Percentiles rank a stretch among this genome's conserved stretches.
Conservation (phyloP, 1,284 basidiomycete genomes). For the Ustilago nuda region DNA sequence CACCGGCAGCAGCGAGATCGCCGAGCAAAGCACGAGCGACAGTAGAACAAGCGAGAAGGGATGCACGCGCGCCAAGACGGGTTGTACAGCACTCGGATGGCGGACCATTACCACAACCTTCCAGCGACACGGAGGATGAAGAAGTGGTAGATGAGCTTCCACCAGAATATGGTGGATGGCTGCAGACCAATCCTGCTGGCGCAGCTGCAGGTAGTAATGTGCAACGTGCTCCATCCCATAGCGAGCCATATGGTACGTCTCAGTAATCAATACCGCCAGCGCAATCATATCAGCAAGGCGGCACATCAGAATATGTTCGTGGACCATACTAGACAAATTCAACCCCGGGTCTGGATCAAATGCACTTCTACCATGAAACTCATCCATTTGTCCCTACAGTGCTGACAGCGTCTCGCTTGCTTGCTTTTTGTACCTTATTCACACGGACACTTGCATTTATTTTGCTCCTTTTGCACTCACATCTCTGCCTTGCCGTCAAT, state of each 20-base stretch:
- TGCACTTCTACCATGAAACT: background rate
- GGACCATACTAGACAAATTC: background rate
- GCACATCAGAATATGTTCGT: conserved; percentile 3
- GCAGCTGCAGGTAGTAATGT: conserved; percentile 1
- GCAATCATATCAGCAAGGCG: background rate
- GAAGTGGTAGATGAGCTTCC: conserved; percentile 49
- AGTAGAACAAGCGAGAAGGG: conserved; percentile 25
- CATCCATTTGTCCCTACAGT: background rate
- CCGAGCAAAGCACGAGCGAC: conserved; percentile 27
- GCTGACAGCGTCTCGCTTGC: background rate
- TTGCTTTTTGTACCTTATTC: conserved; percentile 2
- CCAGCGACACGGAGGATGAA: conserved; percentile 51
- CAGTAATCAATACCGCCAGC: background rate
- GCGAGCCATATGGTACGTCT: background rate
- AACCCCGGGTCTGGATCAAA: background rate
- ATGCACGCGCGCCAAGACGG: conserved; percentile 19
- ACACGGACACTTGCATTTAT: background rate
- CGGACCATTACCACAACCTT: conserved; percentile 44
- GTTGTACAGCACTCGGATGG: conserved; percentile 52
- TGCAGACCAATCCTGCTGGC: conserved; percentile 11
- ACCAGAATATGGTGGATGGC: conserved; percentile 54
- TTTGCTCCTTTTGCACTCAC: background rate
- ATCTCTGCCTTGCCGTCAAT: background rate
- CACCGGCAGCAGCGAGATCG: conserved; percentile 6
- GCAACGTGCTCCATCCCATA: background rate